Conservation (phyloP, 108 stramenopile species). For the Licmophora abbreviata region DNA sequence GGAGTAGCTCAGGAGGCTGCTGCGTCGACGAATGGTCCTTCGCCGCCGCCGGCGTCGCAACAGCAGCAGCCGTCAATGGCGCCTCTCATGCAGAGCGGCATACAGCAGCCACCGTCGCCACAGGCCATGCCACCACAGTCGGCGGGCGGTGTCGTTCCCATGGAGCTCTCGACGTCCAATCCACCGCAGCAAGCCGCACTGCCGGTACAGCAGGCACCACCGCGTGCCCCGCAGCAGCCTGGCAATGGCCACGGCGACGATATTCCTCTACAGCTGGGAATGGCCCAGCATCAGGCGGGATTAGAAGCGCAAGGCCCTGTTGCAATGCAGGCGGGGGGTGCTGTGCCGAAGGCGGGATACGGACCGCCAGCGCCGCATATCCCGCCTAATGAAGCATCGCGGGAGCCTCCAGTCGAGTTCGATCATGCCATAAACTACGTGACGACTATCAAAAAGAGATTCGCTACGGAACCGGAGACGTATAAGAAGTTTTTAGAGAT, state of each 20-base stretch:
- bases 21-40: constrained; percentile 9
- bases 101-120: background rate
- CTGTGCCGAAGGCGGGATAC: background rate
- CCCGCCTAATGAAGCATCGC: background rate
- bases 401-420: constrained; percentile 82
- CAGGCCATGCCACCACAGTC: background rate
- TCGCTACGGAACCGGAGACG: constrained; percentile 88
- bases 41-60: background rate
- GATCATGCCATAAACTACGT: constrained; percentile 99
- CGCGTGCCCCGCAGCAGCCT: background rate
- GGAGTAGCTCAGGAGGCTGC: constrained; percentile 15
- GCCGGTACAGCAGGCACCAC: constrained; percentile 7
- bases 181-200: no score
- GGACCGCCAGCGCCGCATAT: constrained; percentile 1
- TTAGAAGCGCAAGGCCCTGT: constrained; percentile 1
- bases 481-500: constrained; percentile 98
- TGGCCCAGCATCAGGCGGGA: background rate
- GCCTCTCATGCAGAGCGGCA: no score
- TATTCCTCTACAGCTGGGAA: no score
- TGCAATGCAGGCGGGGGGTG: background rate
- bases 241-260: no score
- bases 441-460: constrained; percentile 93
- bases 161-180: no score
- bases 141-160: no score
- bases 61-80: background rate